Evolutionary conservation across 2,329 filamentous ascomycete genomes (phyloP).

Genomic region (Cylindrodendrum hubeiense): DNA sequence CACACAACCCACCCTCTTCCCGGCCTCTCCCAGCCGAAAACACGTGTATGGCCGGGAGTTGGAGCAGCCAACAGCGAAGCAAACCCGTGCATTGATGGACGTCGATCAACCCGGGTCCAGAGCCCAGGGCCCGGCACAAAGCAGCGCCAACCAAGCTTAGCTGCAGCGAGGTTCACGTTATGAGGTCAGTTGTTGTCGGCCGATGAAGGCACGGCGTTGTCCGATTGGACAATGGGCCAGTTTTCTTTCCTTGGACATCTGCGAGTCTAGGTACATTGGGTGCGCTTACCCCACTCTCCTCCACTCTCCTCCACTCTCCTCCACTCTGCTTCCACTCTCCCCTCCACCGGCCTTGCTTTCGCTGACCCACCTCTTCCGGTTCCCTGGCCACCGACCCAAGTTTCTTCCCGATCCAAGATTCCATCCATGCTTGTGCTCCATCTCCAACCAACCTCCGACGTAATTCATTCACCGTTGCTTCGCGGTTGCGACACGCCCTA

Average conservation of each 20-base stretch:
- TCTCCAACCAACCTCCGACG: slow-evolving; percentile 1
- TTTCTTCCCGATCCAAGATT: slow-evolving; percentile 7
- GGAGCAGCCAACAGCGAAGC: slow-evolving; percentile 4
- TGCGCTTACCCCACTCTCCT: slow-evolving; percentile 10
- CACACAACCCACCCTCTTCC: neutral
- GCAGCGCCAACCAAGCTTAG: slow-evolving; percentile 1
- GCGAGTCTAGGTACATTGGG: neutral
- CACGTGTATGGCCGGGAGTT: slow-evolving; percentile 19
- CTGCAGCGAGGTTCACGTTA: slow-evolving; percentile 27
- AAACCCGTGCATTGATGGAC: neutral
- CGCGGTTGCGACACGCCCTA: neutral
- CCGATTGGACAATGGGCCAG: slow-evolving; percentile 38
- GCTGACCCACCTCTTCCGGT: slow-evolving; percentile 12
- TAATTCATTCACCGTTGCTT: neutral
- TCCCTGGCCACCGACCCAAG: slow-evolving; percentile 15
- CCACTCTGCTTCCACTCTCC: slow-evolving; percentile 12
- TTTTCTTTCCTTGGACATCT: slow-evolving; percentile 21
- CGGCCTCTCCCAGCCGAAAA: slow-evolving; percentile 6
- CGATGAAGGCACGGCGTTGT: slow-evolving; percentile 21
- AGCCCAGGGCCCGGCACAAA: neutral
- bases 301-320: neutral
- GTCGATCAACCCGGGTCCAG: neutral
- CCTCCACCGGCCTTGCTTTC: neutral
- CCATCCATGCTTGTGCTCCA: neutral
- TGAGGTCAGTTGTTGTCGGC: slow-evolving; percentile 42